Evolutionary conservation across 2,329 filamentous ascomycete genomes (phyloP), one percentile per base, ranked within the genome.

Genomic region (Aciculosporium take): DNA sequence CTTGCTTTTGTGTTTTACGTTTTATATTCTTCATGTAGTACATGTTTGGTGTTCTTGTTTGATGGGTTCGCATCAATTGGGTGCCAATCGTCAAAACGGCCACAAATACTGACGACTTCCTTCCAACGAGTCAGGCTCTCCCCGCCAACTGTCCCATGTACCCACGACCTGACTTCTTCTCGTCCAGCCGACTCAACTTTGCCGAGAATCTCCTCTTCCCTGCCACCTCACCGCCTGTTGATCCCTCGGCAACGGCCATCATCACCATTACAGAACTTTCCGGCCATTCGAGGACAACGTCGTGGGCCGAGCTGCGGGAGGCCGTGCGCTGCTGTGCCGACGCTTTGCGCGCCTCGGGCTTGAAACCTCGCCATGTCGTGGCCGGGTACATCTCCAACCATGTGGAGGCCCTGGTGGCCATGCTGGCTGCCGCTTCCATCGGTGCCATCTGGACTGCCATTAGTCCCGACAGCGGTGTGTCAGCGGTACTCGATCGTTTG

Each of bases 121-220:
- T 15, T 40, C 8, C 12, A 8, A 25, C 30, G 2, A 25, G 8
- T 29, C 12, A 88, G 79, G 81, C 85, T 32, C 66, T 94, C 15
- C 74, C 82, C 20, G 57, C 71, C 31, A 61, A 74, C 41, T 72
- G 77, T 5, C 68, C 75, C 36, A 83, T 96, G 72, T 96, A 87
- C 53, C 89, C 89, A 20, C 79, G 86, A 20, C 88, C 89, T 7
- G 67, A 79, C 45, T 96, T 94, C 68, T 96, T 95, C 59, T 60
- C 76, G 43, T 81, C 80, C 8, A 74, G 84, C 12, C 77, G 69
- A 44, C 69, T 96, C 49, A 98, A 96, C 61, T 96, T 95, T 57
- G 88, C 89, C 21, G 85, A 96, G 64, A 98, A 98, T 58, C 69
- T 96, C 41, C 76, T 98, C 3, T 95, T 81, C 58, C 89, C 89